phyloP scores from a whole-genome alignment of 1,139 yeast species.

The Pichia sp. region DNA sequence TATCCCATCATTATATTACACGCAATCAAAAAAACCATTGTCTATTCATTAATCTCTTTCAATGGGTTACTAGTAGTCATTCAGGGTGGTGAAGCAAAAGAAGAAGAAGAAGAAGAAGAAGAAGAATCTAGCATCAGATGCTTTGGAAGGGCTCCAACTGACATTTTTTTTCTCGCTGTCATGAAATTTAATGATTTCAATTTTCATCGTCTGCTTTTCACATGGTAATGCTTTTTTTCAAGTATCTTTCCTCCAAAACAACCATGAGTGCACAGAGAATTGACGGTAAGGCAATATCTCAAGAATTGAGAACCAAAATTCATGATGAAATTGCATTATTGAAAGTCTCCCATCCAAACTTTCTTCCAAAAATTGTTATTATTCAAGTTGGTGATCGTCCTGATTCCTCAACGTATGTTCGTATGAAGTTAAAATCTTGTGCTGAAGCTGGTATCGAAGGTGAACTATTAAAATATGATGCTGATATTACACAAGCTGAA shows the following conservation, averaged over 20 bases:
- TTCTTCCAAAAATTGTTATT: constrained; percentile 59
- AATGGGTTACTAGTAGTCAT: too few relatives aligned
- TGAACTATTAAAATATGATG: constrained; percentile 50
- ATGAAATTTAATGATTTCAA: background rate
- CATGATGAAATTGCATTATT: constrained; percentile 44
- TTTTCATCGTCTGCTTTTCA: background rate
- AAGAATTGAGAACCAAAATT: constrained; percentile 25
- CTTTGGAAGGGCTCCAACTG: too few relatives aligned
- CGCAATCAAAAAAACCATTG: too few relatives aligned
- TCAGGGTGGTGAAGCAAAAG: too few relatives aligned
- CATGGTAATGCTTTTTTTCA: background rate
- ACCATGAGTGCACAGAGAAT: constrained; percentile 25
- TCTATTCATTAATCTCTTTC: too few relatives aligned
- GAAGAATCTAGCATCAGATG: too few relatives aligned
- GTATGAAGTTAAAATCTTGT: constrained; percentile 70
- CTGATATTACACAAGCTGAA: constrained; percentile 48
- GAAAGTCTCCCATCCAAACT: constrained; percentile 43
- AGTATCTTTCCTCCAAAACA: background rate
- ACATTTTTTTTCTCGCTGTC: background rate
- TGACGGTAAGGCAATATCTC: constrained; percentile 30
- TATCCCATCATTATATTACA: too few relatives aligned
- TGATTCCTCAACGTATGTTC: constrained; percentile 71
- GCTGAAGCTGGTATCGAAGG: constrained; percentile 60
- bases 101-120: too few relatives aligned
- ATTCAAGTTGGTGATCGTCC: constrained; percentile 73